Evolutionary conservation across 2,329 filamentous ascomycete species (phyloP), one percentile per base, ranked within the genome.

Genomic region (Colletotrichum zoysiae): DNA sequence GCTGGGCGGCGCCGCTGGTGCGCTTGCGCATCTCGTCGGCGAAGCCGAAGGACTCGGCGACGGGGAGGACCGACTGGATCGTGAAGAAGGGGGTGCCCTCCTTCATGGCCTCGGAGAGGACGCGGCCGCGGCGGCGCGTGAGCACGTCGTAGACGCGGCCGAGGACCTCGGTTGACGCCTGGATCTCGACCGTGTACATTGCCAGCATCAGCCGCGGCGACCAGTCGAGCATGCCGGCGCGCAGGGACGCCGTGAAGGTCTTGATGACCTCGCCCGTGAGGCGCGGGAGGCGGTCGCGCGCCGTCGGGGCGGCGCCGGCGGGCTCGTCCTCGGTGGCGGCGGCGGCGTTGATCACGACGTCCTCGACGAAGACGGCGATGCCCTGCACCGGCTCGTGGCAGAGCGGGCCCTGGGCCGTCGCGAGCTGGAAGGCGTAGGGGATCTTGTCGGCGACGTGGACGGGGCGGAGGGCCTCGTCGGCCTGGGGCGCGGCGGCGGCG

Each of bases 111-210:
- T 99, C 96, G 12, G 93, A 93, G 30, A 97, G 89, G 65, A 99
- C 97, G 48, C 92, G 92, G 35, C 96, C 96, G 44, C 95, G 92
- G 6, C 96, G 93, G 1, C 95, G 92, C 42, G 95, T 98, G n/a
- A 99, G 91, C n/a, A 98, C 95, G 76, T 93, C 94, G 86, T 99
- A 99, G 44, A 98, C 96, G 40, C 94, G 92, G 30, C 96, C 96
- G 6, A 99, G 90, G 53, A 98, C 96, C 82, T 98, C 96, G 77
- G 95, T 95, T 30, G 93, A 95, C 40, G 95, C 95, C 87, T 98
- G 96, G 78, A 99, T 98, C 80, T 98, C 96, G 80, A 95, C 97
- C 67, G 90, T 94, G 85, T 99, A 99, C 94, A 98, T 98, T 63
- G 96, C 96, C 56, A 99, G 90, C 84, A 98, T 90, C 76, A 99